Percentiles rank a stretch among this genome's conserved stretches.
Conservation (phyloP, 2,329 filamentous ascomycete genomes). For the Ophiostoma sp. region DNA sequence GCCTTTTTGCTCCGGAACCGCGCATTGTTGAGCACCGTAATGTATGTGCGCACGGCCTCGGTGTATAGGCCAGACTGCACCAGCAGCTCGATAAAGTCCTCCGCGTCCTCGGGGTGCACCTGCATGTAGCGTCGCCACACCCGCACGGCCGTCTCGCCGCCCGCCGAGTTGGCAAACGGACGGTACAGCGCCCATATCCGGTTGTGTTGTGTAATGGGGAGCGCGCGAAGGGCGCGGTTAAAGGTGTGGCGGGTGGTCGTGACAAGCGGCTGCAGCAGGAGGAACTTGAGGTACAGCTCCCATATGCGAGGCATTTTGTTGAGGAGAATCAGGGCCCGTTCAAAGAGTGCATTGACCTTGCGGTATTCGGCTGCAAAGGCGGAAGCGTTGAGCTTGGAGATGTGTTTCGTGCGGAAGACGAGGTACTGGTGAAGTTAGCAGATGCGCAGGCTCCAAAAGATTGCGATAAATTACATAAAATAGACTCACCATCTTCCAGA, state of each 20-base stretch:
- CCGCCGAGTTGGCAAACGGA: constrained; percentile 84
- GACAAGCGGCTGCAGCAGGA: constrained; percentile 86
- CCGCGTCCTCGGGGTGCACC: constrained; percentile 87
- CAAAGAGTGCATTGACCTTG: constrained; percentile 93
- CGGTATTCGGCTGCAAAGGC: constrained; percentile 73
- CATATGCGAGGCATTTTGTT: constrained; percentile 99
- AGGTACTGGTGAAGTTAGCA: constrained; percentile 59
- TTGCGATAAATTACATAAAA: background rate
- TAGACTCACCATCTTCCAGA: constrained; percentile 74
- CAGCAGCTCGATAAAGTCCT: constrained; percentile 90
- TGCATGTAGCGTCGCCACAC: constrained; percentile 97
- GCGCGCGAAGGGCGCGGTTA: constrained; percentile 81
- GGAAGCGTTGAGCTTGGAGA: constrained; percentile 76
- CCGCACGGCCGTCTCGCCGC: constrained; percentile 82
- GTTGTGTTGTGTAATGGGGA: constrained; percentile 92
- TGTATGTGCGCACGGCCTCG: constrained; percentile 86
- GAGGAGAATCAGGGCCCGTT: constrained; percentile 82
- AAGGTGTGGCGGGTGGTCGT: constrained; percentile 83
- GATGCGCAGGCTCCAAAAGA: constrained; percentile 23
- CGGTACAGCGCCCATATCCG: constrained; percentile 90
- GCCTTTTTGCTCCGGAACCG: constrained; percentile 88
- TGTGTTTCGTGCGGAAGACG: constrained; percentile 73
- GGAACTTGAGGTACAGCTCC: constrained; percentile 93
- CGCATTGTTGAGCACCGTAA: constrained; percentile 84
- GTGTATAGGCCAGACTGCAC: constrained; percentile 77